A percentile compares a stretch with the other conserved stretches of the same genome.
These are phyloP conservation scores for Tricholoma saponaceum DNA, from an alignment of 768 basidiomycete species.

Conservation along the genomic window DNA sequence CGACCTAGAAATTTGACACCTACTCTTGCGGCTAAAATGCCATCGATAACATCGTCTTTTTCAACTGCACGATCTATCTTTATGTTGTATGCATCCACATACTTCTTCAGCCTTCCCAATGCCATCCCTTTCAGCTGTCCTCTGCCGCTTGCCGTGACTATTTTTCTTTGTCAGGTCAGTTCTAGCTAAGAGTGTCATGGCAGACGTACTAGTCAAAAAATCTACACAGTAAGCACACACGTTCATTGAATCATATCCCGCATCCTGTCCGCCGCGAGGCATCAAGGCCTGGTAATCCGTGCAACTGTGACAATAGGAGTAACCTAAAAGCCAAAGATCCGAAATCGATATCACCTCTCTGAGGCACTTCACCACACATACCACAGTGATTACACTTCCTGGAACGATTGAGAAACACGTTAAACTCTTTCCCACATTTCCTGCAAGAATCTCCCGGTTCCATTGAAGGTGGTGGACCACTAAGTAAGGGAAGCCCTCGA, in stretches of 20 bases:
- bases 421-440: constrained; percentile 75
- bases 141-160: constrained; percentile 70
- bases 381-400: constrained; percentile 76
- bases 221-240: constrained; percentile 80
- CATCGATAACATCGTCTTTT: constrained; percentile 76
- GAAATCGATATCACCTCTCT: constrained; percentile 1
- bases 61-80: constrained; percentile 59
- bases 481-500: constrained; percentile 66
- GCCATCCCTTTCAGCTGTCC: constrained; percentile 52
- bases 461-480: constrained; percentile 51
- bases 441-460: constrained; percentile 42
- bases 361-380: constrained; percentile 26
- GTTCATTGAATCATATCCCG: constrained; percentile 59
- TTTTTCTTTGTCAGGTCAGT: constrained; percentile 3
- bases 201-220: constrained; percentile 52
- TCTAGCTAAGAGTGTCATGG: neutral
- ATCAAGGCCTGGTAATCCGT: constrained; percentile 74
- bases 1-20: constrained; percentile 12
- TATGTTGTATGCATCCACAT: constrained; percentile 69
- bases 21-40: constrained; percentile 52
- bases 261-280: constrained; percentile 51
- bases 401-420: constrained; percentile 57
- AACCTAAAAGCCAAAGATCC: constrained; percentile 40
- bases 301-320: constrained; percentile 68
- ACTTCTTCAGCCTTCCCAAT: constrained; percentile 61